These are phyloP conservation scores for Phytophthora pluvialis DNA, from an alignment of 352 stramenopile genomes.

Conservation along the genomic window DNA sequence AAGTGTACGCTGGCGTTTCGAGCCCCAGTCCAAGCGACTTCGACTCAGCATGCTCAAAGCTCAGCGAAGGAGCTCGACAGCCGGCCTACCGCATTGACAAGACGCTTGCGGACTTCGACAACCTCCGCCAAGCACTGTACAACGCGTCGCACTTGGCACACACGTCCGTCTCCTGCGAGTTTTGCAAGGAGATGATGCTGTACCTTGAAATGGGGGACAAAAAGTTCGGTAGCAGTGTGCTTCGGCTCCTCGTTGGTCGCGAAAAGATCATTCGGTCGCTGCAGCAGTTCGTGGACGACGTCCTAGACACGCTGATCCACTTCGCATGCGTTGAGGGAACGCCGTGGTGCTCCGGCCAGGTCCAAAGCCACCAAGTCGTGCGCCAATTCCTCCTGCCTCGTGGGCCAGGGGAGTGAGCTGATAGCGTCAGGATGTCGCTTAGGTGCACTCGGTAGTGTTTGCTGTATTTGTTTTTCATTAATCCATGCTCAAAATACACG, in stretches of 20 bases:
- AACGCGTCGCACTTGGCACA: slow-evolving; percentile 34
- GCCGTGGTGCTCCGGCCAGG: slow-evolving; percentile 37
- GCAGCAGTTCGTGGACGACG: slow-evolving; percentile 34
- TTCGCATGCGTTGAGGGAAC: slow-evolving; percentile 19
- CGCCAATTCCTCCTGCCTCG: slow-evolving; percentile 30
- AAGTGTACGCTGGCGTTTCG: slow-evolving; percentile 17
- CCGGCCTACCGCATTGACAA: slow-evolving; percentile 28
- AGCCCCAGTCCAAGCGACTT: neutral
- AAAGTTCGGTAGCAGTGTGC: slow-evolving; percentile 17
- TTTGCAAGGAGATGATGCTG: slow-evolving; percentile 44
- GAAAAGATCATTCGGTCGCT: slow-evolving; percentile 31
- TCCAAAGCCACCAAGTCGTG: slow-evolving; percentile 34
- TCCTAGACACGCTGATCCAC: slow-evolving; percentile 29
- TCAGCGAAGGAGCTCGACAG: neutral
- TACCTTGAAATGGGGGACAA: slow-evolving; percentile 31
- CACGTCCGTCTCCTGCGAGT: slow-evolving; percentile 34
- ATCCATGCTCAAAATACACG: slow-evolving; percentile 13
- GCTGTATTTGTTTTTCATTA: slow-evolving; percentile 28
- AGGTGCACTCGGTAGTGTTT: neutral
- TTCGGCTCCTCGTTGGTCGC: slow-evolving; percentile 16
- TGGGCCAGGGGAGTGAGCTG: slow-evolving; percentile 3
- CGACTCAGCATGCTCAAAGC: slow-evolving; percentile 4
- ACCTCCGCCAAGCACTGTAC: slow-evolving; percentile 32
- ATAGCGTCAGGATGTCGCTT: neutral
- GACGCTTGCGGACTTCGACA: slow-evolving; percentile 31